Evolutionary conservation across 352 stramenopile species (phyloP).

Genomic region (Globisporangium paddicum): DNA sequence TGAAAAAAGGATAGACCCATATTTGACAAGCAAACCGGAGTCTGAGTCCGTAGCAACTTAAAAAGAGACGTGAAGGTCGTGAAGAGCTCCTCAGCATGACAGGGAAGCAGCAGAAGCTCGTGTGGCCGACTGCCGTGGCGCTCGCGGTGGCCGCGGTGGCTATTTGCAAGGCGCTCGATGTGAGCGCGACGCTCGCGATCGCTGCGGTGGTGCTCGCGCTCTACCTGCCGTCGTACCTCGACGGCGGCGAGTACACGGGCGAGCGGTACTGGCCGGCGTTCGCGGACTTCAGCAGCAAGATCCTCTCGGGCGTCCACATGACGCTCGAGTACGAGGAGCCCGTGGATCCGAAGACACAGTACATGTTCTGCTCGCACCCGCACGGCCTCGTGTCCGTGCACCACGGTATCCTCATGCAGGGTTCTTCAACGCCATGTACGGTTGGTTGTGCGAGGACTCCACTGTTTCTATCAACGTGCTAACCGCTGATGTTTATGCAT

Average conservation of each 20-base stretch:
- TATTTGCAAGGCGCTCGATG: slow-evolving; percentile 24
- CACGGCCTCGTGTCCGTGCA: slow-evolving; percentile 71
- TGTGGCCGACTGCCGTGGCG: slow-evolving; percentile 28
- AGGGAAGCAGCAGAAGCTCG: slow-evolving; percentile 7
- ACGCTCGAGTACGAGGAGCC: slow-evolving; percentile 70
- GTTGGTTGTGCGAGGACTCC: not conserved
- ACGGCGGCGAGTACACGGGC: slow-evolving; percentile 49
- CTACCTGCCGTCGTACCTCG: slow-evolving; percentile 58
- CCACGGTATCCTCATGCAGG: slow-evolving; percentile 58
- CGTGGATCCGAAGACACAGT: slow-evolving; percentile 54
- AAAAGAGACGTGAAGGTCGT: too few species aligned
- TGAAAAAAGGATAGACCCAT: too few species aligned
- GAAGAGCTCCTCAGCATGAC: too few species aligned
- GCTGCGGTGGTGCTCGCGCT: slow-evolving; percentile 21
- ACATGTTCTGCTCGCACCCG: slow-evolving; percentile 78
- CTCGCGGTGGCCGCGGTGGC: slow-evolving; percentile 25
- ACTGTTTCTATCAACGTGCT: not conserved
- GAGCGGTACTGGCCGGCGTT: slow-evolving; percentile 59
- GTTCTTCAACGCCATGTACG: slow-evolving; percentile 53
- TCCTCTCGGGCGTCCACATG: slow-evolving; percentile 34
- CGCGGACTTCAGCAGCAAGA: slow-evolving; percentile 26
- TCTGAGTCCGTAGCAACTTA: too few species aligned
- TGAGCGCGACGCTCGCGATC: slow-evolving; percentile 14
- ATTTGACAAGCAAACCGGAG: too few species aligned
- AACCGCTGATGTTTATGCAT: not conserved